Percentiles rank a stretch among this genome's conserved stretches.
Conservation (phyloP, 345 rosid species). For the Tarenaya hassleriana region DNA sequence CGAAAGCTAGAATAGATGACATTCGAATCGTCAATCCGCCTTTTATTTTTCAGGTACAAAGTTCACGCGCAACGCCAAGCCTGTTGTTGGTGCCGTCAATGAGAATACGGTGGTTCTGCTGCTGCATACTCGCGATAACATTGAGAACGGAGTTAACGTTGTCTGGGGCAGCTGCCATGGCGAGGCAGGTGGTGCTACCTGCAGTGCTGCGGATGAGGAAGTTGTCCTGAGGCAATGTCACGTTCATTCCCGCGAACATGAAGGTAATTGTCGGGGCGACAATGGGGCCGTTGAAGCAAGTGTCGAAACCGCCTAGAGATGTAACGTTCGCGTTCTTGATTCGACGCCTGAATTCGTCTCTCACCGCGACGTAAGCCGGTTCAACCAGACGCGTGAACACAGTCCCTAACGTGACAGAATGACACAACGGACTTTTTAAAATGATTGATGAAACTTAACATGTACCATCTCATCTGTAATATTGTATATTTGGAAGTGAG, state of each 20-base stretch:
- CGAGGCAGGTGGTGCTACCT: conserved; percentile 72
- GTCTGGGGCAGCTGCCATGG: conserved; percentile 81
- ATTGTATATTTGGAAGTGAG: too few relatives aligned
- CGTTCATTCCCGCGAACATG: conserved; percentile 84
- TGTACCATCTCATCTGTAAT: too few relatives aligned
- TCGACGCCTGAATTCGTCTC: conserved; percentile 61
- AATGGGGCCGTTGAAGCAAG: conserved; percentile 70
- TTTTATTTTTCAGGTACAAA: conserved; percentile 47
- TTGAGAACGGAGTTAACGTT: conserved; percentile 84
- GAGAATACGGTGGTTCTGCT: conserved; percentile 83
- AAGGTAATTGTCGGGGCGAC: conserved; percentile 65
- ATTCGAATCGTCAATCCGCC: too few relatives aligned
- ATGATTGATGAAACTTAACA: too few relatives aligned
- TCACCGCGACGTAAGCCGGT: conserved; percentile 68
- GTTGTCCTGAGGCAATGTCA: conserved; percentile 73
- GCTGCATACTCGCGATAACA: conserved; percentile 95
- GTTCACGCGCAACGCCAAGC: conserved; percentile 83
- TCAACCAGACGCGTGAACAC: conserved; percentile 69
- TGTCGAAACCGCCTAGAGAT: conserved; percentile 87
- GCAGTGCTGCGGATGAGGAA: conserved; percentile 79
- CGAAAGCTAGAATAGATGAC: too few relatives aligned
- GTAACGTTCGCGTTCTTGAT: conserved; percentile 49
- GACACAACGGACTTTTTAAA: too few relatives aligned
- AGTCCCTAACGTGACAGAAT: conserved; percentile 43
- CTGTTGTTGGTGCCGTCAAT: conserved; percentile 74